A percentile compares a stretch with the other conserved stretches of the same genome.
phyloP scores from a whole-genome alignment of 2,329 filamentous ascomycete species.

The Fusarium succisae region DNA sequence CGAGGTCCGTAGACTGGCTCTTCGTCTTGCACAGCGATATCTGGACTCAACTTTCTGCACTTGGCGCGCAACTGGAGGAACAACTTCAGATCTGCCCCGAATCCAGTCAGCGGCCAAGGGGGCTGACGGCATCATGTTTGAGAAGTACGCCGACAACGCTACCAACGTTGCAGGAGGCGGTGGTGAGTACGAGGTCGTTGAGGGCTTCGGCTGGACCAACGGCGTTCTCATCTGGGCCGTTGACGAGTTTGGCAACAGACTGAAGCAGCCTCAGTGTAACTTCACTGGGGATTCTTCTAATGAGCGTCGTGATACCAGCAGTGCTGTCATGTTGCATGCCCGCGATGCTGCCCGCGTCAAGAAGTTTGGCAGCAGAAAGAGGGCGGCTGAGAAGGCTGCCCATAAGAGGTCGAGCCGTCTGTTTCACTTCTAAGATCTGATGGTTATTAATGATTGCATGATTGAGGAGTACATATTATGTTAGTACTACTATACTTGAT shows the following conservation, averaged over 20 bases:
- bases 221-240: conserved; percentile 73
- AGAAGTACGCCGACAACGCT: conserved; percentile 71
- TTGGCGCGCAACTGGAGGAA: conserved; percentile 73
- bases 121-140: conserved; percentile 71
- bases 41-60: conserved; percentile 75
- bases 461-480: conserved; percentile 1
- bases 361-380: conserved; percentile 52
- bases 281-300: conserved; percentile 56
- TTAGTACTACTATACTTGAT: not conserved
- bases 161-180: conserved; percentile 70
- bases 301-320: conserved; percentile 44
- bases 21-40: conserved; percentile 70
- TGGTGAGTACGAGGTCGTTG: conserved; percentile 75
- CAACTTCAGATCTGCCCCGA: conserved; percentile 62
- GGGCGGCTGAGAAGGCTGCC: conserved; percentile 14
- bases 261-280: conserved; percentile 66
- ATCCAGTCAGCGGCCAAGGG: conserved; percentile 56
- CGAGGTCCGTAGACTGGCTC: conserved; percentile 63
- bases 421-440: conserved; percentile 4
- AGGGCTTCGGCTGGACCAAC: conserved; percentile 77
- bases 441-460: not conserved
- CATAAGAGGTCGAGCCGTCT: conserved; percentile 28
- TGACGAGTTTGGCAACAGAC: conserved; percentile 66
- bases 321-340: conserved; percentile 58
- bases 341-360: conserved; percentile 59